phyloP scores from a whole-genome alignment of 2,329 filamentous ascomycete species.

The Colletotrichum chlorophyti region DNA sequence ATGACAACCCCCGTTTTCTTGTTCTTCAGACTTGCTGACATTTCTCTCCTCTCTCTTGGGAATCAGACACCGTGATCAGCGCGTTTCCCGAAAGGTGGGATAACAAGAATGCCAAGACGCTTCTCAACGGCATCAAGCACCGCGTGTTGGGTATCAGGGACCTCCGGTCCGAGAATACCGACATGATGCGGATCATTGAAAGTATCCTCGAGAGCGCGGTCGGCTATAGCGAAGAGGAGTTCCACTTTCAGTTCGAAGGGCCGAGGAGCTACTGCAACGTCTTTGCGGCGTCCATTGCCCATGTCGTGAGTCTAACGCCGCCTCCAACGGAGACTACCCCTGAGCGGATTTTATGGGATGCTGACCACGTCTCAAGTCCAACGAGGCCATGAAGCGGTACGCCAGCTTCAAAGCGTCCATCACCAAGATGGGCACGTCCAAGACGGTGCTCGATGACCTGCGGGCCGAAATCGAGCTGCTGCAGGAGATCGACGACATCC shows the following conservation, averaged over 20 bases:
- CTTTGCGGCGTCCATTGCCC: slow-evolving; percentile 25
- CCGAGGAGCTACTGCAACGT: slow-evolving; percentile 28
- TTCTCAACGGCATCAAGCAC: slow-evolving; percentile 29
- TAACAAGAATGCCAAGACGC: slow-evolving; percentile 31
- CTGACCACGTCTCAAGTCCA: not conserved
- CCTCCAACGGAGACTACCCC: too few relatives aligned
- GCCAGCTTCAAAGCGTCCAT: slow-evolving; percentile 27
- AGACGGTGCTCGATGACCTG: slow-evolving; percentile 30
- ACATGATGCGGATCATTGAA: slow-evolving; percentile 25
- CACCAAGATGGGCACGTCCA: slow-evolving; percentile 28
- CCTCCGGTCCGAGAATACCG: slow-evolving; percentile 14
- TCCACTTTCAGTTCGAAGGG: slow-evolving; percentile 30
- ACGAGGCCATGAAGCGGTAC: slow-evolving; percentile 31
- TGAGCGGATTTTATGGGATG: too few relatives aligned
- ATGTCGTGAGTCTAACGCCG: slow-evolving; percentile 2
- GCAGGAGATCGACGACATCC: slow-evolving; percentile 27
- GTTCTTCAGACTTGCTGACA: not conserved
- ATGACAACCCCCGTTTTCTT: too few relatives aligned
- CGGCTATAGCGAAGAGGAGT: slow-evolving; percentile 29
- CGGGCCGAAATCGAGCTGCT: slow-evolving; percentile 33
- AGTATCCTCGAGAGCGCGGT: slow-evolving; percentile 20
- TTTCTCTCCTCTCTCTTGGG: too few relatives aligned
- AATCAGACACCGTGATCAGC: slow-evolving; percentile 26
- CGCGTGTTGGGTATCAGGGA: slow-evolving; percentile 19
- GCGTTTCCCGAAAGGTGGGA: slow-evolving; percentile 30